Evolutionary conservation across 306 rosid genomes (phyloP).

Genomic region (Carpinus viminea): DNA sequence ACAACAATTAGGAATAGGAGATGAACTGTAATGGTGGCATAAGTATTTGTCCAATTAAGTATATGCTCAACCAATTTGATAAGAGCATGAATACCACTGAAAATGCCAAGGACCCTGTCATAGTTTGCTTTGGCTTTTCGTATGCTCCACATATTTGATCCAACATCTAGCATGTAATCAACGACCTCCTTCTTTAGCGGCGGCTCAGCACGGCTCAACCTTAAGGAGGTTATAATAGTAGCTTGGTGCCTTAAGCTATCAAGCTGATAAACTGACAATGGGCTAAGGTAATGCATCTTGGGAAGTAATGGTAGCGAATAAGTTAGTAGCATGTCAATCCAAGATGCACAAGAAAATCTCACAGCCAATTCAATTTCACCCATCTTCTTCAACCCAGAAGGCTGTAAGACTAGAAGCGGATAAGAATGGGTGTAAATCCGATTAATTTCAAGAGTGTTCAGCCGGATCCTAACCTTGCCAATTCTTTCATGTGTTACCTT

Average conservation of each 20-base stretch:
- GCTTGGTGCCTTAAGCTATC: neutral
- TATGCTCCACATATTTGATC: conserved; percentile 1
- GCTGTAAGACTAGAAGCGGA: neutral
- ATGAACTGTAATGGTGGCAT: neutral
- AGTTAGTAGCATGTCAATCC: neutral
- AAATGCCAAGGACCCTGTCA: neutral
- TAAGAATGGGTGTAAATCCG: neutral
- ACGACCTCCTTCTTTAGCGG: conserved; percentile 6
- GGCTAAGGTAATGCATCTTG: neutral
- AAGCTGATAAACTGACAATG: neutral
- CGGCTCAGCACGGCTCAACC: neutral
- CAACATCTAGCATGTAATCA: conserved; percentile 1
- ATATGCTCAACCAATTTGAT: neutral
- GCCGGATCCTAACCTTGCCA: conserved; percentile 1
- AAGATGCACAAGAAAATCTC: neutral
- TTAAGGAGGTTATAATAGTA: neutral
- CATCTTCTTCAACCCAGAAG: neutral
- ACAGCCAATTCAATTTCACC: conserved; percentile 9
- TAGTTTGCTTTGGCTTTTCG: neutral
- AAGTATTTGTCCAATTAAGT: neutral
- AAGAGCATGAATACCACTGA: neutral
- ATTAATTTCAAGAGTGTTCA: neutral
- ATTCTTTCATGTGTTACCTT: neutral
- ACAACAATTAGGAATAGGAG: neutral
- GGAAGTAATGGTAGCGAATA: neutral